These are phyloP conservation scores for Eucalyptus regnans DNA, from an alignment of 345 rosid genomes.

Conservation along the genomic window DNA sequence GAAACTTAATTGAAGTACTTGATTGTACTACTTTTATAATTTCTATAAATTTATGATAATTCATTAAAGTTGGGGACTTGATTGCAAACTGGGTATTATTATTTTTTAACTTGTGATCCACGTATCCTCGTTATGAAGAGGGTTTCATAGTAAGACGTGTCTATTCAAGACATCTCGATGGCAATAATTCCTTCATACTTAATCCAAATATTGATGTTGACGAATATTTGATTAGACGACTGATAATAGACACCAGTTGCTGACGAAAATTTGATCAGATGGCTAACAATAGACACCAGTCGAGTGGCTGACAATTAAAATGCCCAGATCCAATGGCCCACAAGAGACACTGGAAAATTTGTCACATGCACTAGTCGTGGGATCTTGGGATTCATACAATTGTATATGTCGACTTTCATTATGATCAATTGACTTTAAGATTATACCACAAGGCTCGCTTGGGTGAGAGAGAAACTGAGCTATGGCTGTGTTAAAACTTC, in stretches of 20 bases:
- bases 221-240: background rate
- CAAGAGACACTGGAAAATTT: background rate
- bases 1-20: background rate
- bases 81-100: background rate
- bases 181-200: background rate
- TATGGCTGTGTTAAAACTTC: background rate
- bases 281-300: background rate
- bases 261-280: background rate
- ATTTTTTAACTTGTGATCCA: background rate
- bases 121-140: background rate
- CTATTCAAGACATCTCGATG: fast-evolving
- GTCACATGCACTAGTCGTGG: background rate
- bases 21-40: background rate
- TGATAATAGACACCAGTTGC: background rate
- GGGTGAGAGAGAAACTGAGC: background rate
- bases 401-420: background rate
- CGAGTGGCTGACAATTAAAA: background rate
- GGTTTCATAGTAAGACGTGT: background rate
- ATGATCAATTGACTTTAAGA: background rate
- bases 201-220: background rate
- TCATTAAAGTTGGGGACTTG: background rate
- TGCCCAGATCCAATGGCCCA: background rate
- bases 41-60: fast-evolving
- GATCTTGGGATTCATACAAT: background rate
- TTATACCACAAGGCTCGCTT: background rate